Evolutionary conservation across 495 filamentous ascomycete species (phyloP), one percentile per base, ranked within the genome.

Genomic region (Xylaria flabelliformis): DNA sequence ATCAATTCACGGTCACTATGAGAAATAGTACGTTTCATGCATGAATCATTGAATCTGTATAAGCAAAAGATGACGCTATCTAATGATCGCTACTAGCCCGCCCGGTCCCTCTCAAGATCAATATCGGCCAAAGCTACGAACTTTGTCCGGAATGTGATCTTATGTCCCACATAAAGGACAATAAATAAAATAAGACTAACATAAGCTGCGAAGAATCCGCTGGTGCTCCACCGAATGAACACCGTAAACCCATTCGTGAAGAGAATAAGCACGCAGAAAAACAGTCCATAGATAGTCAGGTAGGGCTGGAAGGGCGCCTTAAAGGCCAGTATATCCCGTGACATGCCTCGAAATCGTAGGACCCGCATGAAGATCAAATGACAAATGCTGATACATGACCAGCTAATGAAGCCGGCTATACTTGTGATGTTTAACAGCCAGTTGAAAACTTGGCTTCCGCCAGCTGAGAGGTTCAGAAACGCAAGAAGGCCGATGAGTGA

Each of bases 211-310:
- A 91, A 91, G 73, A 91, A 91, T 26, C 82, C 78, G 75, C 82
- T 80, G 12, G 85, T 84, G 68, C 79, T 78, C 88, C 91, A 93
- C 65, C 77, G 75, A 56, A 93, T 89, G 79, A 91, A 93, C 3
- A 85, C 81, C 5, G 87, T 91, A 78, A 93, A 93, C 6, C 91
- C 91, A 78, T 92, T 90, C 5, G 90, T 92, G 17, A 93, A 50
- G 62, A 88, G 87, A 73, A 93, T 90, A 55, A 93, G 77, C 29
- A 87, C 70, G 82, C 86, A 90, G 83, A 91, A 91, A 72, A 89
- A 86, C 39, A 92, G 82, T 5, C 90, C 91, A 64, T 83, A 85
- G 80, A 82, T 88, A 13, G 88, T 84, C 51, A 85, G 82, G 77
- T 81, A 92, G 3, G 89, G 89, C 78, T 91, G 89, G 74, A 85